Base-by-base conservation (phyloP, 305 asterid genomes). In the Solanum hybrid region DNA sequence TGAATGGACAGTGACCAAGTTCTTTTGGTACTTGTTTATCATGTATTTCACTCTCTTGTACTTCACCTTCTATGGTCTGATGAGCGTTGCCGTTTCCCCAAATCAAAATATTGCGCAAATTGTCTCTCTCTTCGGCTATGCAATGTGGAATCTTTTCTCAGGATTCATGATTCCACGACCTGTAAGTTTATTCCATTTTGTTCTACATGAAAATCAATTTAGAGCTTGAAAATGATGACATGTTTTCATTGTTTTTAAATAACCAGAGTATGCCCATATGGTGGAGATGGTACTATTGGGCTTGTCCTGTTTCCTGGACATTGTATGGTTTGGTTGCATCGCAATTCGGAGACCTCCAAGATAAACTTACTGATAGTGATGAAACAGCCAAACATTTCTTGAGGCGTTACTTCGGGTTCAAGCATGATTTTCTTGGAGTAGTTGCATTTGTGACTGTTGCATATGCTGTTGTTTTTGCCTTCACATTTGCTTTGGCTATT, bases 371-470 rank as follows among this genome's bases (percentile, higher is more conserved):
- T 14, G 36, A 76, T 24, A 13, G 10, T 14, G 60, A 35, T 32
- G 86, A 78, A 56, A 88, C 90, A 1, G 87, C 80, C 77, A 27
- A 88, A n/a, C 64, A 79, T 17, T 88, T 32, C 87, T 31, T 88
- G 87, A 81, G 71, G 13, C 86, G 84, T 76, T 88, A 78, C 87
- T 78, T 88, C 1, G 90, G 90, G 15, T 88, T 88, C 86, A 78
- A 88, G 72, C 90, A 88, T 88, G 87, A 79, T 78, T 88, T 88
- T 78, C 87, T 88, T 78, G 90, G 90, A n/a, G 87, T 79, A 66
- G 78, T 88, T 78, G 90, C 87, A 15, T 37, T 22, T 76, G 27
- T 88, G 3, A 77, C 56, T 10, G 78, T 78, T n/a, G 78, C 78
- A 14, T 78, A 75, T n/a, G 37, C 78, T 88, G 64, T 88, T 22